Conservation (phyloP, 768 basidiomycete species). For the Suillus cothurnatus region DNA sequence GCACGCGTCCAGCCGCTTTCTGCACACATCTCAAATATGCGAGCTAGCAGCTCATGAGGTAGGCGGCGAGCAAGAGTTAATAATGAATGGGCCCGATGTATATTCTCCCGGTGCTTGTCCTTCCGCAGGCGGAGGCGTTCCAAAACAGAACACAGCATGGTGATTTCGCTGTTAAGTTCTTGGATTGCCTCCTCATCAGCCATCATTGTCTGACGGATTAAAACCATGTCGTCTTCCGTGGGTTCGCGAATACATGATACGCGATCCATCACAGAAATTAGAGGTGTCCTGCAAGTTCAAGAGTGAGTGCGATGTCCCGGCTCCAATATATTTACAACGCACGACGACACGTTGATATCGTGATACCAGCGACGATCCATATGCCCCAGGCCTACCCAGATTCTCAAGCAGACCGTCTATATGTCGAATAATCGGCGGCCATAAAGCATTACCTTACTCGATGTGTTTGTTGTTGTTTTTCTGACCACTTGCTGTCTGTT, state of each 20-base stretch:
- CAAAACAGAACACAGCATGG: conserved; percentile 40
- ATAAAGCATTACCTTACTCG: background rate
- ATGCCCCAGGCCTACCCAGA: background rate
- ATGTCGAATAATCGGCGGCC: conserved; percentile 3
- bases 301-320: background rate
- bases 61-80: conserved; percentile 59
- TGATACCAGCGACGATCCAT: background rate
- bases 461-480: conserved; percentile 6
- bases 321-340: background rate
- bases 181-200: conserved; percentile 45
- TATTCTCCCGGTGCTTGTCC: conserved; percentile 42
- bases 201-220: conserved; percentile 25
- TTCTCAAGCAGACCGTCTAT: conserved; percentile 8
- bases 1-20: conserved; percentile 53
- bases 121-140: conserved; percentile 46
- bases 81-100: conserved; percentile 46
- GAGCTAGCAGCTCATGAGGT: conserved; percentile 54
- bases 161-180: conserved; percentile 45
- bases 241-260: conserved; percentile 23
- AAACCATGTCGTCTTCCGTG: conserved; percentile 22
- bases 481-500: background rate
- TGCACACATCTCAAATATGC: conserved; percentile 55
- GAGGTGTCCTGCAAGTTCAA: background rate
- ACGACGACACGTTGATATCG: background rate
- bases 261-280: conserved; percentile 13